Conservation (phyloP, 306 rosid genomes). For the Senna siamea region DNA sequence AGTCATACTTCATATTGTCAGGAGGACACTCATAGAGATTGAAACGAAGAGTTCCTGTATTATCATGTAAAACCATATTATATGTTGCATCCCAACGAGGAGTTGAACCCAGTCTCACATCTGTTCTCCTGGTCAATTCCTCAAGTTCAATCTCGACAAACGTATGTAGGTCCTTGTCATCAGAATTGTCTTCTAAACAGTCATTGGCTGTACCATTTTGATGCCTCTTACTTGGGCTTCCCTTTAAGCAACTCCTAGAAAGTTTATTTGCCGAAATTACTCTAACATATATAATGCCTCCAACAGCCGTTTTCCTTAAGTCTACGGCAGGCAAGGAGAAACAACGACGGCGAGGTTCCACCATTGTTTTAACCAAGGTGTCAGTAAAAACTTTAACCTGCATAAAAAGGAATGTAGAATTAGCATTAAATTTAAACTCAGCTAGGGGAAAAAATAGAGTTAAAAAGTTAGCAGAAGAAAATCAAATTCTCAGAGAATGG, state of each 20-base stretch:
- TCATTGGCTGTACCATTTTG: conserved; percentile 51
- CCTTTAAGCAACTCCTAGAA: conserved; percentile 66
- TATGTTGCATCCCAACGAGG: conserved; percentile 91
- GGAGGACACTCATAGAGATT: conserved; percentile 73
- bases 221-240: conserved; percentile 62
- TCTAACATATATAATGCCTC: conserved; percentile 78
- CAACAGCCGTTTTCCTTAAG: conserved; percentile 77
- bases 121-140: conserved; percentile 82
- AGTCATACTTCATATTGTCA: conserved; percentile 77
- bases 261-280: conserved; percentile 83
- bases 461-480: conserved; percentile 1
- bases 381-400: conserved; percentile 85
- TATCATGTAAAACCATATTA: conserved; percentile 92
- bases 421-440: conserved; percentile 17
- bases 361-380: conserved; percentile 86
- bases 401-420: conserved; percentile 28
- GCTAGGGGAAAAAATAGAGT: not conserved
- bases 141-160: conserved; percentile 90
- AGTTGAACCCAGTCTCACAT: conserved; percentile 64
- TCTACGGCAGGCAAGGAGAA: conserved; percentile 79
- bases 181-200: conserved; percentile 55
- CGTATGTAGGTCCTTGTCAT: conserved; percentile 72
- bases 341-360: conserved; percentile 96
- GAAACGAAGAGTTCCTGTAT: conserved; percentile 73
- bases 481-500: not conserved